Conservation (phyloP, 106 monocot genomes). For the Platanthera zijinensis region DNA sequence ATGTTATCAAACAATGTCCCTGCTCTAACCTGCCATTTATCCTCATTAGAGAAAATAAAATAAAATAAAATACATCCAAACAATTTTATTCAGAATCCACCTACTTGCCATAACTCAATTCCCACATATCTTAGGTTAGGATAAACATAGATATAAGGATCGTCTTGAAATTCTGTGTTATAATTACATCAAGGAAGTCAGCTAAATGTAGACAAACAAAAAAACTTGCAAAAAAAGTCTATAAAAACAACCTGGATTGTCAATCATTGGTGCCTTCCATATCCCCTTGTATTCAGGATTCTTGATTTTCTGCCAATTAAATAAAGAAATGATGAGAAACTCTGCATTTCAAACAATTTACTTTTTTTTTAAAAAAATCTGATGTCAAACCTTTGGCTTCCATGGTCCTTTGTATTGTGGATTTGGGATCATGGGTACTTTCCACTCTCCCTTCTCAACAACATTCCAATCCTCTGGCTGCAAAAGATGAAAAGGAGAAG, state of each 20-base stretch:
- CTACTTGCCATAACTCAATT: slow-evolving; percentile 65
- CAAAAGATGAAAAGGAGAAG: background rate
- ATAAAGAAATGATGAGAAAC: background rate
- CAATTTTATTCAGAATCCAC: background rate
- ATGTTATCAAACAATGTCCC: slow-evolving; percentile 84
- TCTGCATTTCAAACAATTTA: background rate
- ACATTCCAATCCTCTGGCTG: slow-evolving; percentile 77
- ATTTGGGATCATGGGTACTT: slow-evolving; percentile 52
- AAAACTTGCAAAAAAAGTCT: no score
- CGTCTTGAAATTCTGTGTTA: slow-evolving; percentile 65
- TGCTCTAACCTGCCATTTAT: slow-evolving; percentile 56
- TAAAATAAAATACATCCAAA: background rate
- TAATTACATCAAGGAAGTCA: background rate
- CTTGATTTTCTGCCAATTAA: slow-evolving; percentile 46
- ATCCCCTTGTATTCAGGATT: slow-evolving; percentile 82
- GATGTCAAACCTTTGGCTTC: slow-evolving; percentile 37
- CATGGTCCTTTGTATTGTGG: slow-evolving; percentile 81
- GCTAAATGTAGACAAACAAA: background rate
- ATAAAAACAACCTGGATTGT: slow-evolving; percentile 59
- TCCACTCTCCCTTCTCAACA: slow-evolving; percentile 79
- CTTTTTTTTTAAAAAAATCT: no score
- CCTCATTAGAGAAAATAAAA: background rate
- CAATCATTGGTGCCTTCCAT: slow-evolving; percentile 87
- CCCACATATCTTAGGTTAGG: slow-evolving; percentile 63
- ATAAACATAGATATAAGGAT: slow-evolving; percentile 62